Evolutionary conservation across 345 rosid species (phyloP).

Genomic region (Litchi chinensis): DNA sequence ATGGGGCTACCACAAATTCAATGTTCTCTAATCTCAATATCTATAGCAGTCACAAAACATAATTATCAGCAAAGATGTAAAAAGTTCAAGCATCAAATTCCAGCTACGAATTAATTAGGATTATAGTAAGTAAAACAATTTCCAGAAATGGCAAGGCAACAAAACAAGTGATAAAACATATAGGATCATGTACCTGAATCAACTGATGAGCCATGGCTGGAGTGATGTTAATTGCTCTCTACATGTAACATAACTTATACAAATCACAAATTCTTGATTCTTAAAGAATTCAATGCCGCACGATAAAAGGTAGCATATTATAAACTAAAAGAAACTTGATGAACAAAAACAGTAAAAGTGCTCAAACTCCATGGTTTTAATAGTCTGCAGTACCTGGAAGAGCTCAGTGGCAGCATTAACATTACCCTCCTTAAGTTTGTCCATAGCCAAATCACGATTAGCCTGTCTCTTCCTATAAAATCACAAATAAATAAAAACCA

Average conservation of each 20-base stretch:
- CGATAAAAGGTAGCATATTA: background rate
- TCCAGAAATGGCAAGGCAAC: background rate
- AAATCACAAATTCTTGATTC: background rate
- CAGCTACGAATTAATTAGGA: background rate
- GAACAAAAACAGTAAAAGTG: background rate
- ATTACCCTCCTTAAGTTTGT: conserved; percentile 73
- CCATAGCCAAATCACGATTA: conserved; percentile 66
- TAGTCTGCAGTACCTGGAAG: conserved; percentile 62
- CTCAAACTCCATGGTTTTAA: background rate
- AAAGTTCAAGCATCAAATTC: background rate
- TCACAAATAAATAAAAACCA: background rate
- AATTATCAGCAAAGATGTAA: background rate
- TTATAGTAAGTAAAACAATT: background rate
- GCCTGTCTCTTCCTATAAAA: conserved; percentile 58
- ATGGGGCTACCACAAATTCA: conserved; percentile 92
- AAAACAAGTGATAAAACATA: background rate
- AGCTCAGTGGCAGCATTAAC: conserved; percentile 66
- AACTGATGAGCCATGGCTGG: conserved; percentile 78
- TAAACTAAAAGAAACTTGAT: background rate
- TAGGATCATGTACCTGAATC: conserved; percentile 56
- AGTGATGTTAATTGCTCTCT: conserved; percentile 84
- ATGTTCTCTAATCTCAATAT: conserved; percentile 68
- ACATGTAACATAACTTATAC: conserved; percentile 23
- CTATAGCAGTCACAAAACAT: conserved; percentile 43
- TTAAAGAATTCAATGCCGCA: background rate